Base-by-base conservation (phyloP, 2,329 filamentous ascomycete species). In the Capronia americana region DNA sequence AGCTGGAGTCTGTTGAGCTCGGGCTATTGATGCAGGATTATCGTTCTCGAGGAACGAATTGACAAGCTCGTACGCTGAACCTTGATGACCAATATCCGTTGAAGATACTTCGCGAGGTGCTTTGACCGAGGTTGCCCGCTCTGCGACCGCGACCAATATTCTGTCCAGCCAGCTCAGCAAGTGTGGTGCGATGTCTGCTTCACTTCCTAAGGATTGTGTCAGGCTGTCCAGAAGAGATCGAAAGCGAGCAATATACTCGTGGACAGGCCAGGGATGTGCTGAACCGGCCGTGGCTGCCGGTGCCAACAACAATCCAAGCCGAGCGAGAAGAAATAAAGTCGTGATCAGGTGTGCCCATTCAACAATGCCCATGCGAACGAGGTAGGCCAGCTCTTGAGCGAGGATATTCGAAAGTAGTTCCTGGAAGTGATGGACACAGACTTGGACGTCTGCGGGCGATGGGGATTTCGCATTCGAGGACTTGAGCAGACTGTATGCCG, bases 331-430 rank as follows among this genome's bases (percentile, higher is more conserved):
- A 23, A 67, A 69, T 20, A 69, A 30, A 10, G 62, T 63, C 26
- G 67, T 69, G 53, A 69, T 51, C 23, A 69, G 10, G 54, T 64
- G 61, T 14, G 46, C 55, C 67, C 67, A 69, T 30, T 69, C 67
- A 14, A 63, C 46, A 34, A 57, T 53, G 5, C 67, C 58, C 11
- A 69, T 44, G n/a, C 17, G 17, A 14, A 61, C 26, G 23, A 69
- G 61, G 46, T 67, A 65, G n/a, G n/a, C 4, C 17, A 58, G 30
- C 1, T 30, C 53, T 38, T 61, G 48, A 10, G 44, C 41, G 14
- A 66, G 63, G 17, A 69, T 57, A 46, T 61, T 41, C 0, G 55
- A 63, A 20, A 69, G 51, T 20, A 67, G n/a, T 23, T 44, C 54
- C 2, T 60, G 44, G 34, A 61, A 64, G 28, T 58, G 50, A 6